phyloP scores from a whole-genome alignment of 2,329 filamentous ascomycete species.

The Arthroderma sp. region DNA sequence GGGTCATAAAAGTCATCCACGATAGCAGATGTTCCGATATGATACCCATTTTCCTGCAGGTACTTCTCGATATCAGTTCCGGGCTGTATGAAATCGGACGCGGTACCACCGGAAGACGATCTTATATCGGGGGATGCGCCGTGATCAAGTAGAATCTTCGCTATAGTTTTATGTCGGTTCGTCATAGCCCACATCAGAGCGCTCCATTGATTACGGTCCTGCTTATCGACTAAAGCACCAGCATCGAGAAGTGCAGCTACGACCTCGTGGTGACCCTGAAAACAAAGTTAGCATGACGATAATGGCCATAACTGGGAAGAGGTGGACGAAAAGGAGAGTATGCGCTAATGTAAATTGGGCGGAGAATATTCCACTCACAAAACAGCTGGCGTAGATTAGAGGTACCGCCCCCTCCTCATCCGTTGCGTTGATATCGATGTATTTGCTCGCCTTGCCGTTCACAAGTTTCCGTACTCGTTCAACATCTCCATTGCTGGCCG shows the following conservation, averaged over 20 bases:
- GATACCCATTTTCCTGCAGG: conserved; percentile 85
- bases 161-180: conserved; percentile 90
- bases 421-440: conserved; percentile 71
- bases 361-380: conserved; percentile 47
- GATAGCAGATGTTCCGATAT: conserved; percentile 29
- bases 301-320: background rate
- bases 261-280: conserved; percentile 72
- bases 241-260: conserved; percentile 73
- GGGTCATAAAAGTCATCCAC: conserved; percentile 87
- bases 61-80: conserved; percentile 96
- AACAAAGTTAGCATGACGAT: conserved; percentile 2
- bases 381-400: conserved; percentile 94
- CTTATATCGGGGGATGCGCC: conserved; percentile 93
- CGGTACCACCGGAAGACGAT: conserved; percentile 83
- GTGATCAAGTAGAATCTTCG: conserved; percentile 81
- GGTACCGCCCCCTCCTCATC: conserved; percentile 96
- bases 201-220: conserved; percentile 95
- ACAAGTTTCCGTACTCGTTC: conserved; percentile 66
- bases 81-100: conserved; percentile 87
- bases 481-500: conserved; percentile 88
- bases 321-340: background rate
- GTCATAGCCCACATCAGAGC: conserved; percentile 99
- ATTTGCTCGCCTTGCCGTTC: conserved; percentile 56
- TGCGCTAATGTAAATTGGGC: background rate
- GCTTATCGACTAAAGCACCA: conserved; percentile 77